A percentile compares a stretch with the other conserved stretches of the same genome.
Evolutionary conservation across 2,329 filamentous ascomycete species (phyloP).

Genomic region (Penicillium sp.): DNA sequence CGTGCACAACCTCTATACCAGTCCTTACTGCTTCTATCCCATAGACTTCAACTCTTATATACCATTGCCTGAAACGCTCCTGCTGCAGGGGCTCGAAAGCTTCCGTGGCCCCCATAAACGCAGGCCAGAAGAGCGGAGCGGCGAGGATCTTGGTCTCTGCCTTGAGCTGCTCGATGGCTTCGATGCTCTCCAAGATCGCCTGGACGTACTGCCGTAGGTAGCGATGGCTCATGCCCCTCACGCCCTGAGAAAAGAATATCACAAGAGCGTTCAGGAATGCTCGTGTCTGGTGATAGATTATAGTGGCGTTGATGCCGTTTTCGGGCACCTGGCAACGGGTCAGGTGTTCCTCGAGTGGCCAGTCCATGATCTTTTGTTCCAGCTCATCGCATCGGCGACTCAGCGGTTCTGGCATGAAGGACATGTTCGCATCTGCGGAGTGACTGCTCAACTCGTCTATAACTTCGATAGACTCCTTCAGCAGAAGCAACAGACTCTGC

Average conservation of each 20-base stretch:
- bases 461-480: slow-evolving; percentile 10
- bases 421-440: neutral
- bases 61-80: slow-evolving; percentile 15
- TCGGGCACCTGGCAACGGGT: neutral
- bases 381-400: slow-evolving; percentile 5
- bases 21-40: too few species aligned
- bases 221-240: slow-evolving; percentile 10
- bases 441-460: slow-evolving; percentile 7
- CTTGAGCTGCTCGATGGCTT: slow-evolving; percentile 15
- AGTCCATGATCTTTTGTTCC: slow-evolving; percentile 16
- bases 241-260: slow-evolving; percentile 14
- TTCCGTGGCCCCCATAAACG: slow-evolving; percentile 16
- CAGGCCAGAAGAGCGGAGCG: slow-evolving; percentile 16
- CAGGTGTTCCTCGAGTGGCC: slow-evolving; percentile 2
- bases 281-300: slow-evolving; percentile 11
- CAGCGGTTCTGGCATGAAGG: neutral
- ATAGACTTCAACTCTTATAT: neutral
- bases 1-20: too few species aligned
- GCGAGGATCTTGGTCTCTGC: slow-evolving; percentile 6
- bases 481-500: slow-evolving; percentile 7
- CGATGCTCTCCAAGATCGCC: slow-evolving; percentile 13
- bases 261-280: slow-evolving; percentile 15
- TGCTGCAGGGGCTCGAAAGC: slow-evolving; percentile 15
- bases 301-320: neutral
- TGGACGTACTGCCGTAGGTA: slow-evolving; percentile 14